Evolutionary conservation across 2,329 filamentous ascomycete species (phyloP), one percentile per base, ranked within the genome.

Genomic region (Metarhizium album): DNA sequence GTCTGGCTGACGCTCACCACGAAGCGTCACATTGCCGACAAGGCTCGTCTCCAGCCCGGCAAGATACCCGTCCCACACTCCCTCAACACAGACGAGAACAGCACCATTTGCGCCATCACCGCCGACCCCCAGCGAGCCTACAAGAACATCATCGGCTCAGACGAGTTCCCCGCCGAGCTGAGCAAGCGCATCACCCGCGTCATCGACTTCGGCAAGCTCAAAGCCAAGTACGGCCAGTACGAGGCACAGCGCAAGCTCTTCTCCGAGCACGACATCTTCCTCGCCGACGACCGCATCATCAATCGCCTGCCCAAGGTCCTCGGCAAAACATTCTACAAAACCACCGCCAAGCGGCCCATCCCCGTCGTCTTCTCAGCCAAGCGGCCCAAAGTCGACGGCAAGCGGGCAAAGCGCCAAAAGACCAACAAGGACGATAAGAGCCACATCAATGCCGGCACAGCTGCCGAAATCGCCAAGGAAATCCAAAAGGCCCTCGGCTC

Each of bases 241-340:
- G 93, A 98, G 73, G 82, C 82, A 49, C 83, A 87, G 68, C 79
- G 93, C 57, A 88, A 93, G 67, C 79, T 98, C 35, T 79, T 85
- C 55, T 74, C 82, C 43, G 88, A 95, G 67, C 89, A 96, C 68
- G 93, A 97, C 65, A 73, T 97, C 51, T 97, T 98, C 73, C 77
- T 98, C 52, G 91, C 87, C 48, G 93, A 98, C 66, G 87, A 95
- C 63, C 79, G 93, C 46, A 86, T 98, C 60, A 75, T 84, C 63
- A 83, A 79, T 65, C 72, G 75, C 27, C 76, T 97, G 53, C 88
- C 90, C 51, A 79, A 80, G 57, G 74, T 83, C 2, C 81, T 98
- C 13, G 93, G 91, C 60, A 97, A 95, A 74, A 85, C 85, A 2
- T 97, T 98, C 68, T 97, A 93, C 79, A 86, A 90, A 73, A 78